A percentile compares a stretch with the other conserved stretches of the same genome.
Conservation (phyloP, 176 grass and related monocot genomes). For the Paspalum vaginatum region DNA sequence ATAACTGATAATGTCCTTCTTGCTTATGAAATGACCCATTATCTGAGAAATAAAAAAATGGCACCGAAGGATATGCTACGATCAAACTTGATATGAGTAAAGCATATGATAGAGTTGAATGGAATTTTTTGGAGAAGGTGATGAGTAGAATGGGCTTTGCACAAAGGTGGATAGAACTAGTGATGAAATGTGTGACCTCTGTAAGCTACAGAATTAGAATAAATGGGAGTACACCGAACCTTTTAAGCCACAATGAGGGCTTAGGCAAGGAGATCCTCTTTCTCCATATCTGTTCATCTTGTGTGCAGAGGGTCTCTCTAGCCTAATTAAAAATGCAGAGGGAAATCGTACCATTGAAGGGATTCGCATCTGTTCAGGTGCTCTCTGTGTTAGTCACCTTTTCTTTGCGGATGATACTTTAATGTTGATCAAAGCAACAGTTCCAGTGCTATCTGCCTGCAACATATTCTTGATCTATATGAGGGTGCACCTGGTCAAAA, state of each 20-base stretch:
- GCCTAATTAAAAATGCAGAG: neutral
- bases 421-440: neutral
- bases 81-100: too few relatives aligned
- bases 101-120: too few relatives aligned
- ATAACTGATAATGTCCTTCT: too few relatives aligned
- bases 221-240: neutral
- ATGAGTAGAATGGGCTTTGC: too few relatives aligned
- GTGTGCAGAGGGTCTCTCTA: neutral
- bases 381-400: neutral
- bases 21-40: neutral
- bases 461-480: neutral
- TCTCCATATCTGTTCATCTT: neutral
- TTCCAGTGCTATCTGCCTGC: neutral
- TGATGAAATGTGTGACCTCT: too few relatives aligned
- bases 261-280: neutral
- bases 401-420: too few relatives aligned
- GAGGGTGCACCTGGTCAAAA: neutral
- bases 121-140: too few relatives aligned
- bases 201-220: too few relatives aligned
- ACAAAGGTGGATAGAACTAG: too few relatives aligned
- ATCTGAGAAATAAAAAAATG: neutral
- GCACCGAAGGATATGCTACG: too few relatives aligned
- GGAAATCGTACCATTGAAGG: neutral
- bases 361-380: neutral
- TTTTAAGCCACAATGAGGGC: neutral